Percentiles rank a stretch among this genome's conserved stretches.
phyloP scores from a whole-genome alignment of 805 yeast genomes.

The Saccharomycopsis capsularis region DNA sequence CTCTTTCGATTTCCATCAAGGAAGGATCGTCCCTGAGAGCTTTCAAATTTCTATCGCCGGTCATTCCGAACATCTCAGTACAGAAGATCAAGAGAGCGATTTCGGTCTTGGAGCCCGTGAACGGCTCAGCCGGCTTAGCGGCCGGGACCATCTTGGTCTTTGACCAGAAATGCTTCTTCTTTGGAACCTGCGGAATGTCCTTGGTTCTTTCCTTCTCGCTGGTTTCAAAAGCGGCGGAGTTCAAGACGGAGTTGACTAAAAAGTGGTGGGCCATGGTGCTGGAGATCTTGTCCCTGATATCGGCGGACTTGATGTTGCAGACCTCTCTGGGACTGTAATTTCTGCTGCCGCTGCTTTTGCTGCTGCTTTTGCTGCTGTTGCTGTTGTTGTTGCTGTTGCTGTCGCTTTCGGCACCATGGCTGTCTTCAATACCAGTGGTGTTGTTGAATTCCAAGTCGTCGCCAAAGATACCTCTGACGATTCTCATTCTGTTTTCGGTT shows the following conservation, averaged over 20 bases:
- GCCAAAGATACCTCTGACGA: conserved; percentile 72
- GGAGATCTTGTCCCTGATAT: conserved; percentile 18
- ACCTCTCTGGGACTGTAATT: too few species aligned
- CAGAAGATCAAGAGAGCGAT: conserved; percentile 76
- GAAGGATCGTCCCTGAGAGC: conserved; percentile 33
- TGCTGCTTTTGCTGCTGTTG: neutral
- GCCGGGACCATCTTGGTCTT: conserved; percentile 1
- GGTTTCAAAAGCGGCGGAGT: conserved; percentile 88
- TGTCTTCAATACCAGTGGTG: conserved; percentile 19
- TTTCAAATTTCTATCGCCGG: conserved; percentile 39
- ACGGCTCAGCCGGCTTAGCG: conserved; percentile 43
- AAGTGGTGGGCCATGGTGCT: conserved; percentile 25
- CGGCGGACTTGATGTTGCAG: conserved; percentile 21
- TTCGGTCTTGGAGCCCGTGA: conserved; percentile 91
- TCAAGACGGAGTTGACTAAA: conserved; percentile 57
- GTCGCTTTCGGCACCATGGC: conserved; percentile 7
- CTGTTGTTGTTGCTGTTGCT: conserved; percentile 14
- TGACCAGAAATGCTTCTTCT: conserved; percentile 9
- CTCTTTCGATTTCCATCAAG: conserved; percentile 30
- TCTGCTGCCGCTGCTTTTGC: too few species aligned
- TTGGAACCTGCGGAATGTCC: conserved; percentile 17
- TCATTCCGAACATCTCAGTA: conserved; percentile 43
- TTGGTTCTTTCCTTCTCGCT: conserved; percentile 26
- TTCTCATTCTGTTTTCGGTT: conserved; percentile 90
- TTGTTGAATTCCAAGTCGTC: conserved; percentile 46